Conservation (phyloP, 176 grass and related monocot genomes). For the Microstegium vimineum region DNA sequence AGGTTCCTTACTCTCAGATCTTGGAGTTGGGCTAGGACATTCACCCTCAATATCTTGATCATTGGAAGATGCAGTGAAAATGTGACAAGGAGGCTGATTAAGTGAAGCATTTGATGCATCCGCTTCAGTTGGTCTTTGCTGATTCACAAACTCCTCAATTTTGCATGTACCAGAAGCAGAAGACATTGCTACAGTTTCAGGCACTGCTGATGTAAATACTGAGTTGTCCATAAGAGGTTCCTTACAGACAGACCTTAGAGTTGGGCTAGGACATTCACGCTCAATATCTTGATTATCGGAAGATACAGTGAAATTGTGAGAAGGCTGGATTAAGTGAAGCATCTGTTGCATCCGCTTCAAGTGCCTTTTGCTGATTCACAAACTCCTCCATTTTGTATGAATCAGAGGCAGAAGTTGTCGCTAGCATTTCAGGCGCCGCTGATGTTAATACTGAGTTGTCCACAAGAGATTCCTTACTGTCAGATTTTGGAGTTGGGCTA, state of each 20-base stretch:
- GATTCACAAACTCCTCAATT: conserved; percentile 5
- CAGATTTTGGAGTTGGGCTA: conserved; percentile 29
- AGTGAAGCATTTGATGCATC: conserved; percentile 17
- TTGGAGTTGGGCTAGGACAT: conserved; percentile 42
- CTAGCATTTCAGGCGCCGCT: not conserved
- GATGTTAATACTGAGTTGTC: not conserved
- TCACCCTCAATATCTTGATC: conserved; percentile 15
- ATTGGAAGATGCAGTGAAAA: not conserved
- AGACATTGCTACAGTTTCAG: not conserved
- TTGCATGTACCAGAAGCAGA: not conserved
- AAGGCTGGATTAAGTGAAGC: conserved; percentile 17
- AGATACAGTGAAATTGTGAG: not conserved
- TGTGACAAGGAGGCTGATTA: not conserved
- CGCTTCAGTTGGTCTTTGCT: not conserved
- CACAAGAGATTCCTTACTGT: not conserved
- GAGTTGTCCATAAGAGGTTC: not conserved
- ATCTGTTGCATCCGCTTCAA: conserved; percentile 25
- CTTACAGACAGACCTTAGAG: not conserved
- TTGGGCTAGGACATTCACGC: conserved; percentile 25
- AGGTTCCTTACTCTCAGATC: not conserved
- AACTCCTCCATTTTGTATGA: conserved; percentile 31
- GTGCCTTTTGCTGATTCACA: conserved; percentile 23
- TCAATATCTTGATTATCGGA: not conserved
- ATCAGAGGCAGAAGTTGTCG: not conserved
- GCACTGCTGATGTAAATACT: not conserved